phyloP scores from a whole-genome alignment of 306 rosid species.

The Hippophae gyantsensis region DNA sequence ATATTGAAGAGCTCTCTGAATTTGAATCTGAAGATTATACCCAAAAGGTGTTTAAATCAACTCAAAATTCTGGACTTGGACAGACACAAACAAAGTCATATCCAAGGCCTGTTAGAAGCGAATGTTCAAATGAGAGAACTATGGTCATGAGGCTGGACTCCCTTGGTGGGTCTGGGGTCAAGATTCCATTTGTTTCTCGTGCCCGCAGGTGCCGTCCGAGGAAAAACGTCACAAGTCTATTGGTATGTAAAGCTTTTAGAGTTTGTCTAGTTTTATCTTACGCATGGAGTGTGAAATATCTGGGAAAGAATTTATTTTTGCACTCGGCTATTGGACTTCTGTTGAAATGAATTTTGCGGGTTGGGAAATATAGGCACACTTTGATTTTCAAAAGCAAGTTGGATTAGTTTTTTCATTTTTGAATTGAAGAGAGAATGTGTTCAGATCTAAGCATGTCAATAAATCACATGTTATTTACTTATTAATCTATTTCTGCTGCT shows the following conservation, averaged over 20 bases:
- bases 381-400: not conserved
- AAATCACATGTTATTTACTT: not conserved
- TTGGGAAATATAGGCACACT: not conserved
- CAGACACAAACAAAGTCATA: conserved; percentile 31
- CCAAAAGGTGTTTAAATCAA: conserved; percentile 34
- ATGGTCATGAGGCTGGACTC: conserved; percentile 60
- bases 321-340: not conserved
- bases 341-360: not conserved
- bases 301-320: not conserved
- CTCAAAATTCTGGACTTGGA: conserved; percentile 33
- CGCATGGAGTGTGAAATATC: not conserved
- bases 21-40: conserved; percentile 51
- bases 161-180: conserved; percentile 72
- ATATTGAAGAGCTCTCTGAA: conserved; percentile 95
- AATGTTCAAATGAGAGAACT: conserved; percentile 43
- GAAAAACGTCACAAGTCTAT: conserved; percentile 56
- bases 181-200: conserved; percentile 80
- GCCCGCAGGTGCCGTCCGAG: conserved; percentile 93
- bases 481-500: not conserved
- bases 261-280: conserved; percentile 11
- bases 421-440: not conserved
- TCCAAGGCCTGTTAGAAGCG: conserved; percentile 36
- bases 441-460: not conserved
- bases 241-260: conserved; percentile 45
- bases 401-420: not conserved